A percentile compares a stretch with the other conserved stretches of the same genome.
Evolutionary conservation across 768 basidiomycete genomes (phyloP).

Genomic region (Russula olivacea): DNA sequence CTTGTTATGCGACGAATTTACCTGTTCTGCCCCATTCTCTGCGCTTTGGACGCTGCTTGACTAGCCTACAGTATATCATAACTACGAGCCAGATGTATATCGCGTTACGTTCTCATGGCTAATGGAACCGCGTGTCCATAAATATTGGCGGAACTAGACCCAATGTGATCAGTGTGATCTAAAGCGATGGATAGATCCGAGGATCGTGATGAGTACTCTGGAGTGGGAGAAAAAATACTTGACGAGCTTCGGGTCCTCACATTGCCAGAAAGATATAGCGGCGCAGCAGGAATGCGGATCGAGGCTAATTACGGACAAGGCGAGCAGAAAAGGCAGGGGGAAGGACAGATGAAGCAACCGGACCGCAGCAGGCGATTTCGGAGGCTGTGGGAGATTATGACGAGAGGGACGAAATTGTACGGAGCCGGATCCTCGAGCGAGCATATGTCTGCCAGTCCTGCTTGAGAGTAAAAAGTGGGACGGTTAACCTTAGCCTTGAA

Average conservation of each 20-base stretch:
- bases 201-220: neutral
- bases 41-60: conserved; percentile 9
- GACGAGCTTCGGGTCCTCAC: neutral
- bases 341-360: neutral
- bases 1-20: too few species aligned
- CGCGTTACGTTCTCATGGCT: neutral
- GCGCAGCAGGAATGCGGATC: conserved; percentile 5
- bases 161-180: neutral
- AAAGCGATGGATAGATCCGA: conserved; percentile 9
- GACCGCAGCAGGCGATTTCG: conserved; percentile 12
- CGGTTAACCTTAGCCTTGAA: neutral
- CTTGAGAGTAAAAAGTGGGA: neutral
- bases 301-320: conserved; percentile 10
- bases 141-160: neutral
- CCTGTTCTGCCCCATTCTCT: neutral
- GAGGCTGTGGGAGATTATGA: conserved; percentile 16
- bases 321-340: conserved; percentile 8
- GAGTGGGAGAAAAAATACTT: neutral
- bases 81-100: conserved; percentile 9
- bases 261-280: neutral
- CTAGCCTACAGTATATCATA: neutral
- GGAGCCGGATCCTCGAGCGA: conserved; percentile 15
- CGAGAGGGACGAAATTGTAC: conserved; percentile 8
- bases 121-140: neutral
- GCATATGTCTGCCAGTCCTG: neutral